Conservation (phyloP, 345 rosid genomes). For the Physaria fendleri region DNA sequence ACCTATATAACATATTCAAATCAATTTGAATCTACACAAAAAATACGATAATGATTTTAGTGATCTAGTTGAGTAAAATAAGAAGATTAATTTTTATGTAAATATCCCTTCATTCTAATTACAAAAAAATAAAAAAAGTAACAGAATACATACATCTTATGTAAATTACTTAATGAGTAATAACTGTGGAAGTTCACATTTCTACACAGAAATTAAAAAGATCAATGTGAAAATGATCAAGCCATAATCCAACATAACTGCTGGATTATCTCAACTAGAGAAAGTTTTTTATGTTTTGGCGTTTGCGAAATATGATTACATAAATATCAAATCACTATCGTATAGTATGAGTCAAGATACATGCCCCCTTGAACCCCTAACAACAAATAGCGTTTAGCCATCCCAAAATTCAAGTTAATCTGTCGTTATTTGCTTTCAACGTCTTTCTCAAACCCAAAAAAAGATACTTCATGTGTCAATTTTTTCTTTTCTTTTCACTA, state of each 20-base stretch:
- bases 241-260: constrained; percentile 22
- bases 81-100: neutral
- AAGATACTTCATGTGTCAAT: neutral
- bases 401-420: constrained; percentile 9
- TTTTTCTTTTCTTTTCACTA: neutral
- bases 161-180: neutral
- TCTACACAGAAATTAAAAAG: neutral
- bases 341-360: constrained; percentile 37
- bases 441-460: neutral
- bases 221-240: constrained; percentile 20
- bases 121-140: neutral
- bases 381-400: constrained; percentile 21
- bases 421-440: neutral
- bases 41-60: neutral
- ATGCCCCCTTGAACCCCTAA: constrained; percentile 39
- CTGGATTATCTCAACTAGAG: constrained; percentile 1
- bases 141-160: neutral
- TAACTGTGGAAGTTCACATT: neutral
- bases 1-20: neutral
- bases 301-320: constrained; percentile 15
- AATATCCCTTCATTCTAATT: neutral
- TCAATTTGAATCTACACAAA: neutral
- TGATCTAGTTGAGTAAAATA: neutral
- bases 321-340: constrained; percentile 13
- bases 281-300: neutral